Base-by-base conservation (phyloP, 164 flowering plant species). In the Sedum album region DNA sequence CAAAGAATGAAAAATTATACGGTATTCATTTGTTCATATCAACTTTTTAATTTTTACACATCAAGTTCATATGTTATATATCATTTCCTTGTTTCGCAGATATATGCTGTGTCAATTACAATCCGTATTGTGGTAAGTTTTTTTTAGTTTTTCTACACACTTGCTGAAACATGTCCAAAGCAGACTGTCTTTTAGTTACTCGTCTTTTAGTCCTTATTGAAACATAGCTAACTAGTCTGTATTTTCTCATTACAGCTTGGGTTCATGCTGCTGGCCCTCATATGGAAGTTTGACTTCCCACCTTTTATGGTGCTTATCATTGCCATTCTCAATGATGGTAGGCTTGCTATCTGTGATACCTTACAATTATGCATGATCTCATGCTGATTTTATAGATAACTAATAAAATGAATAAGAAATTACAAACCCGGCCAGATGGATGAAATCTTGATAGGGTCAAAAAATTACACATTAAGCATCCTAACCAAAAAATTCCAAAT, bases 61-160 rank as follows among this genome's bases (percentile, higher is more conserved):
- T 66, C 46, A 42, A 8, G 31, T 41, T 38, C 15, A 20, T 65
- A 5, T 15, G 14, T 13, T 67, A 23, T 57, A 21, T 30, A 28
- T 21, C 31, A 3, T 42, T 20, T 33, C 63, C 62, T 44, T 66
- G 20, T 67, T 68, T 49, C 65, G 68, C 92, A 89, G 97, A 91
- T 89, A 13, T 91, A 91, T 84, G 96, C 96, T 6, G 97, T 91
- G 70, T 91, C 97, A 15, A 89, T 91, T 21, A 91, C 97, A 28
- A 91, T 91, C 36, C 96, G 96, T 85, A 88, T 91, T 68, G 96
- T 91, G 87, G 97, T 91, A 83, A 76, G 95, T n/a, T n/a, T 71
- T 65, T 2, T 4, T 31, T 64, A 2, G 15, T 28, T 44, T 10
- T 67, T 18, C 18, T 28, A 1, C 63, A n/a, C 44, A 9, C 17